phyloP scores from a whole-genome alignment of 148 eudicot genomes.

The Vaccinium vitisidaea region DNA sequence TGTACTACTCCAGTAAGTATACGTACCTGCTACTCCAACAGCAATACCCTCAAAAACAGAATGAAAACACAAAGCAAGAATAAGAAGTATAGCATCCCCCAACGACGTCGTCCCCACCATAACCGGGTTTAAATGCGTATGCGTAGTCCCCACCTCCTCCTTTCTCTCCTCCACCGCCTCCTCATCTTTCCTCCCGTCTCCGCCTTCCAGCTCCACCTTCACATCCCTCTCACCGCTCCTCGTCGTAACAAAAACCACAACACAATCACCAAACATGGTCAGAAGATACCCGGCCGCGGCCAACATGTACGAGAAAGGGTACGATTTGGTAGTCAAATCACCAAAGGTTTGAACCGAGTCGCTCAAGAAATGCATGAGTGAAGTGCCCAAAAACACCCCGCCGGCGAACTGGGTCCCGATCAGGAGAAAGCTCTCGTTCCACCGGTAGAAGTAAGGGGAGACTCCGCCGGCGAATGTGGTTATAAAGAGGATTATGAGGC shows the following conservation, averaged over 20 bases:
- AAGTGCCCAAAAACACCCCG: constrained; percentile 63
- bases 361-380: constrained; percentile 66
- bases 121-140: constrained; percentile 19
- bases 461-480: constrained; percentile 71
- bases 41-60: constrained; percentile 84
- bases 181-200: neutral
- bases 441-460: constrained; percentile 62
- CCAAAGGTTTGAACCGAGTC: constrained; percentile 44
- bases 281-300: constrained; percentile 60
- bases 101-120: constrained; percentile 45
- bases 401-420: constrained; percentile 81
- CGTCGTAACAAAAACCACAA: constrained; percentile 32
- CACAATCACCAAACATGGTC: constrained; percentile 66
- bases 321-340: constrained; percentile 38
- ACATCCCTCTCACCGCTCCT: constrained; percentile 21
- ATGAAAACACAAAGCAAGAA: constrained; percentile 73
- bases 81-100: constrained; percentile 65
- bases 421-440: constrained; percentile 64
- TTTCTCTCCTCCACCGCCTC: neutral
- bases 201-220: constrained; percentile 35
- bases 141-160: constrained; percentile 10
- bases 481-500: constrained; percentile 55
- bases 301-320: constrained; percentile 74
- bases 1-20: neutral
- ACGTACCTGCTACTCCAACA: constrained; percentile 72